Evolutionary conservation across 139 green algal species (phyloP).

Genomic region (Helicosporidium sp.): DNA sequence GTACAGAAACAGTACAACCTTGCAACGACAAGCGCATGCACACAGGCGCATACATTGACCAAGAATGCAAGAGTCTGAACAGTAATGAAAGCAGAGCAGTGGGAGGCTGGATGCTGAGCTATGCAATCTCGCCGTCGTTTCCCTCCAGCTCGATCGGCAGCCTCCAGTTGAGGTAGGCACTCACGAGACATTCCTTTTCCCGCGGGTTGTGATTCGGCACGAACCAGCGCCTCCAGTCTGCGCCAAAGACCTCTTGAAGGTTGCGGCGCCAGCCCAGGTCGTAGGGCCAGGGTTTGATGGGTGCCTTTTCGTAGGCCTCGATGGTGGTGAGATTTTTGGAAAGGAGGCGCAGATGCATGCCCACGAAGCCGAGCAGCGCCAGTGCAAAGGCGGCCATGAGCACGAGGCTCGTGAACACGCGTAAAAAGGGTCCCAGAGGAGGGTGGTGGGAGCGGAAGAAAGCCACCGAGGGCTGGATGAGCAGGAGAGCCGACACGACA

Average conservation of each 20-base stretch:
- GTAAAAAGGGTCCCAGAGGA: background rate
- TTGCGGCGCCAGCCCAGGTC: slow-evolving; percentile 39
- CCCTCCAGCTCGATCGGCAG: too few relatives aligned
- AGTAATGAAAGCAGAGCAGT: too few relatives aligned
- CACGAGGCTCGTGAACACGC: slow-evolving; percentile 34
- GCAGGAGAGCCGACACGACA: background rate
- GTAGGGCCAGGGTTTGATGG: slow-evolving; percentile 49
- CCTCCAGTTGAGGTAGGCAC: background rate
- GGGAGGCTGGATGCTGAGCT: too few relatives aligned
- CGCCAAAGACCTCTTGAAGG: slow-evolving; percentile 55
- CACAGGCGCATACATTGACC: too few relatives aligned
- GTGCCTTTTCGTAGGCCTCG: slow-evolving; percentile 72
- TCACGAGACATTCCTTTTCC: background rate
- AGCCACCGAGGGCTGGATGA: background rate
- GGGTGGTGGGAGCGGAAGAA: background rate
- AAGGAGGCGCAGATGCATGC: slow-evolving; percentile 49
- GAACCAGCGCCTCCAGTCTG: slow-evolving; percentile 25
- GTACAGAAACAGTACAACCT: too few relatives aligned
- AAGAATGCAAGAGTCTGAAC: too few relatives aligned
- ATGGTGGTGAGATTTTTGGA: slow-evolving; percentile 58
- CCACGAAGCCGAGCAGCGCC: slow-evolving; percentile 47
- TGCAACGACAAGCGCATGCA: too few relatives aligned
- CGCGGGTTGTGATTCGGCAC: slow-evolving; percentile 20
- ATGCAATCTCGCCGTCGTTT: too few relatives aligned
- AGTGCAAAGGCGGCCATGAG: slow-evolving; percentile 32